Base-by-base conservation (phyloP, 2,329 filamentous ascomycete genomes). In the Cordyceps fumosorosea region DNA sequence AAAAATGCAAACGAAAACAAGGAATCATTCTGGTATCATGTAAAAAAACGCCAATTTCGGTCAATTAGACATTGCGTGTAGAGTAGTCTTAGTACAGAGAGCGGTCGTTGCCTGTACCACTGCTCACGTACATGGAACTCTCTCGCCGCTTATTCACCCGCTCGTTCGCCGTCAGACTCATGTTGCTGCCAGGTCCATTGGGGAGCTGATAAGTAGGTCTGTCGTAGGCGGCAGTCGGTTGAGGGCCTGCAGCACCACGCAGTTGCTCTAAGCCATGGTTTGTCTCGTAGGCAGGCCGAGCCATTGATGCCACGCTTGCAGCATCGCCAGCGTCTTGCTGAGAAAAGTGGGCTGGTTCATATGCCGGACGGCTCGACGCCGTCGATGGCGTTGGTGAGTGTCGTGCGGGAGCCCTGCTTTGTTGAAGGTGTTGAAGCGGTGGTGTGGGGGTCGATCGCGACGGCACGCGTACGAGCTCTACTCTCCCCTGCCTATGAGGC, bases 101-200 rank as follows among this genome's bases (percentile, higher is more conserved):
- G 29, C 45, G 45, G 34, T n/a, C 44, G 42, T 24, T 22, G 51
- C 50, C 20, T 32, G 40, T 6, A n/a, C 29, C 40, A 5, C 76
- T 75, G 63, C 81, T 77, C 69, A 81, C 77, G 64, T 86, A 84
- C 71, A 88, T 84, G 52, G 78, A 76, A 67, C 86, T 88, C 72
- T 88, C 85, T 56, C 85, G 80, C 55, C 84, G 78, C 69, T 79
- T 82, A 64, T 67, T 68, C 24, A 66, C 65, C 42, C 68, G 68
- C 54, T 81, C 78, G 63, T 72, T 68, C 18, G 67, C 63, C 24
- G 64, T 63, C 29, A 66, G 65, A 24, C 56, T 63, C 14, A 63
- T 65, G 60, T 60, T 67, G 44, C 58, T 55, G 24, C 52, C 56
- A 61, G 26, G 67, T 20, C 71, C 69, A 18, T 62, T 65, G 59